A percentile compares a stretch with the other conserved stretches of the same genome.
phyloP scores from a whole-genome alignment of 768 basidiomycete genomes.

The Chlorophyllum brunneum region DNA sequence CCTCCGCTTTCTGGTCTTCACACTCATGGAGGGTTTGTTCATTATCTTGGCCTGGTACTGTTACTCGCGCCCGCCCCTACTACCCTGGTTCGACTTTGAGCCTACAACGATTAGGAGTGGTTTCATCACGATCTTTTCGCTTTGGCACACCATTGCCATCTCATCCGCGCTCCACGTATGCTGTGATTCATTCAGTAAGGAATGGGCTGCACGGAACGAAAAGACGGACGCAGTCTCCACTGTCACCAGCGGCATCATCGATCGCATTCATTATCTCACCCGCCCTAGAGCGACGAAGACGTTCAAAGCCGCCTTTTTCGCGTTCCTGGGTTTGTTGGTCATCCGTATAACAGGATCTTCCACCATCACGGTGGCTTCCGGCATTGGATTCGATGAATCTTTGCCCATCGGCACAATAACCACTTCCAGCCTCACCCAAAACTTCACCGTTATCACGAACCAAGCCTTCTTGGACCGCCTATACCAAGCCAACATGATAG shows the following conservation, averaged over 20 bases:
- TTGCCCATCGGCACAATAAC: too few species aligned
- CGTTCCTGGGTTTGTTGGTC: not conserved
- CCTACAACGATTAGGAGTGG: not conserved
- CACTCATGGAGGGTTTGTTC: too few species aligned
- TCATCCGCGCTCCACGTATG: not conserved
- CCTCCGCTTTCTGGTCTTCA: not conserved
- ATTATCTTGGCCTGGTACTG: not conserved
- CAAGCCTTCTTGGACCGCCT: too few species aligned
- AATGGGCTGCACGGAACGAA: not conserved
- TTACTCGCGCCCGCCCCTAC: not conserved
- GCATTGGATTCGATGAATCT: too few species aligned
- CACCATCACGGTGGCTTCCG: too few species aligned
- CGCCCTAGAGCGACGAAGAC: not conserved
- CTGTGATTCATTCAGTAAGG: not conserved
- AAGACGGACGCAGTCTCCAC: not conserved
- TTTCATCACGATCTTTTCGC: too few species aligned
- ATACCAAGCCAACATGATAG: too few species aligned
- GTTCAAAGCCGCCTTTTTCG: not conserved
- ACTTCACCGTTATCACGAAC: too few species aligned
- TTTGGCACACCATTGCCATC: constrained; percentile 1
- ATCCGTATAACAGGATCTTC: too few species aligned
- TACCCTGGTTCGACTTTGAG: not conserved
- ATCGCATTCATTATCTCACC: not conserved
- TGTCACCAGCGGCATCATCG: not conserved
- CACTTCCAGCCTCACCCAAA: too few species aligned